Base-by-base conservation (phyloP, 805 yeast genomes). In the Candida silvicultrix region DNA sequence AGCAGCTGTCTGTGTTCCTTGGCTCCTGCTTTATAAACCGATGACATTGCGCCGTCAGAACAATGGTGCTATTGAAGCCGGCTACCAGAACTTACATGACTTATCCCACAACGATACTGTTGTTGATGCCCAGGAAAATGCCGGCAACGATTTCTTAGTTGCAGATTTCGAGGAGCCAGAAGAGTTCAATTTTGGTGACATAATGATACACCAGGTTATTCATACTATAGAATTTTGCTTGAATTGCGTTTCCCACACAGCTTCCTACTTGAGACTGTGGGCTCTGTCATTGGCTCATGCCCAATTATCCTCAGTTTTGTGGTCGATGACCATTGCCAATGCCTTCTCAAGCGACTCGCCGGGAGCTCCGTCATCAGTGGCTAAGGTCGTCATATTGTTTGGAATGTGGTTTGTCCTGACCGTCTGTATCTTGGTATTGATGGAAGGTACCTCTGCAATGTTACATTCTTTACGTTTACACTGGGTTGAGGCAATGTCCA, bases 401-500 rank as follows among this genome's bases (percentile, higher is more conserved):
- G 96, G 85, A 20, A 81, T 94, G 85, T 94, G 99, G 99, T 89
- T 94, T 64, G 79, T 79, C 3, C 72, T 94, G 50, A 92, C 99
- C 0, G 92, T 90, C 22, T 85, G 88, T 59, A 89, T 94, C 56
- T 75, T 94, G 60, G 98, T 94, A 14, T 71, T 86, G 44, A 94
- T 94, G 99, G 99, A 94, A 68, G 99, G 99, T 48, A 94, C 99
- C 0, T 89, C 97, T 22, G 99, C 99, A 32, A 94, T 94, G 99
- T 77, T 94, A 62, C 99, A 94, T 68, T 85, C 97, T n/a, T 77
- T 94, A 62, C 87, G 99, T 74, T 77, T 94, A 62, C 99, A 94
- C 66, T 94, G 99, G 99, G 99, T 94, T 51, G 99, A 94, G 71
- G 84, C 97, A 23, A 94, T 94, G 99, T 89, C 97, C 51, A 94